Base-by-base conservation (phyloP, 2,329 filamentous ascomycete species). In the Cercospora sp. region DNA sequence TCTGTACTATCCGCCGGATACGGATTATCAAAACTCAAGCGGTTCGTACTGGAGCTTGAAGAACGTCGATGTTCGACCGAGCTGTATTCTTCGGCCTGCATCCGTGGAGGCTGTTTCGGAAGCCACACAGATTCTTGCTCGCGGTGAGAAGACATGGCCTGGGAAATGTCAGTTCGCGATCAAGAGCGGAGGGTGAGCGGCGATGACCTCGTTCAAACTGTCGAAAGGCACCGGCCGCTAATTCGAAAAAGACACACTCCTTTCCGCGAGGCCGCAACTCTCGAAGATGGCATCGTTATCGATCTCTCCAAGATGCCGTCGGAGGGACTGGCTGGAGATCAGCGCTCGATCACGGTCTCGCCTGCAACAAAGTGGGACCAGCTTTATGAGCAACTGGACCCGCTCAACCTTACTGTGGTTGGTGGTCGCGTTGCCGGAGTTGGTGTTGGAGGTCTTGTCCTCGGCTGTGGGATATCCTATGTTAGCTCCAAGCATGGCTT, bases 361-460 rank as follows among this genome's bases (percentile, higher is more conserved):
- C 57, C 68, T 32, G 68, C 69, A 45, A 61, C 55, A 30, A 65
- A 58, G 9, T 72, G 69, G 69, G 60, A 60, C n/a, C 61, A 72
- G 7, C 66, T 71, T 13, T 72, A 70, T 43, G 26, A 55, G 7
- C 60, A 59, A 18, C 62, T 76, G 5, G 67, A 69, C 26, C 59
- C 60, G 12, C 34, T 49, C 37, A 64, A 68, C 13, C 32, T 75
- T 7, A 55, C 63, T 4, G 71, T 71, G 10, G 53, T 66, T 12
- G 74, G 74, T 26, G 74, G 71, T 13, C 65, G 72, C 28, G 64
- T 69, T 16, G 68, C 68, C 9, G 57, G 55, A 16, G 71, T 77
- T 28, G 76, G 75, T n/a, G 74, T 76, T 21, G 74, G 73, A 5
- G 76, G 76, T n/a, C 61, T 76, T 5, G 72, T 66, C 9, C 66